A percentile compares a stretch with the other conserved stretches of the same genome.
These are phyloP conservation scores for Paramarasmius palmivorus DNA, from an alignment of 1,284 basidiomycete genomes.

Conservation along the genomic window DNA sequence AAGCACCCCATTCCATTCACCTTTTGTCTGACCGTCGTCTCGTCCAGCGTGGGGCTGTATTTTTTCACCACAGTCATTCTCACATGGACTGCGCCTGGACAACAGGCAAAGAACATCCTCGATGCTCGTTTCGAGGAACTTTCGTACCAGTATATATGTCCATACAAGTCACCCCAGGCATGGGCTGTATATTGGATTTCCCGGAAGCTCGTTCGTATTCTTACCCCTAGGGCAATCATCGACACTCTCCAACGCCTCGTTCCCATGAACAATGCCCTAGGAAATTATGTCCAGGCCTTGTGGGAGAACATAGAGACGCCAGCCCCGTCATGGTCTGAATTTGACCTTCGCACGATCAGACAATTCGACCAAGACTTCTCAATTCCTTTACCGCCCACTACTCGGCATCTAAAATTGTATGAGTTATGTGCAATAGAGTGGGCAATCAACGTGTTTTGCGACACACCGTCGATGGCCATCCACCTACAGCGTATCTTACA, in stretches of 20 bases:
- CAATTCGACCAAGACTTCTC: background rate
- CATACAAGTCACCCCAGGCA: slow-evolving; percentile 4
- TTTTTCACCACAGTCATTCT: background rate
- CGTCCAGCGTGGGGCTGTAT: background rate
- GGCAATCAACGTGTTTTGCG: background rate
- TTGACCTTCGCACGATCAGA: background rate
- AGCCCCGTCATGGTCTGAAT: background rate
- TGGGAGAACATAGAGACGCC: no score
- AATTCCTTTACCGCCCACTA: no score
- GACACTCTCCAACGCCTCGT: background rate
- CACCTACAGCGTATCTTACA: background rate
- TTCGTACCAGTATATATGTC: background rate
- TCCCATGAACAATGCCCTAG: background rate
- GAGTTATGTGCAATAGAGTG: background rate
- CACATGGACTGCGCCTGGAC: no score
- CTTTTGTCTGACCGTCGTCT: background rate
- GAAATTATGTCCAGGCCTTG: background rate
- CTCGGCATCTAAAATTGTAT: background rate
- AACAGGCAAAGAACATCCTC: background rate
- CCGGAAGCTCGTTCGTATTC: background rate
- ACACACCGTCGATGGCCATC: background rate
- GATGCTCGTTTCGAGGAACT: no score
- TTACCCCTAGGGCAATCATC: background rate
- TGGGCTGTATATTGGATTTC: background rate
- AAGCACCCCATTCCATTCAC: background rate